Conservation (phyloP, 257 asterid species). For the Nicotiana tomentosiformis region DNA sequence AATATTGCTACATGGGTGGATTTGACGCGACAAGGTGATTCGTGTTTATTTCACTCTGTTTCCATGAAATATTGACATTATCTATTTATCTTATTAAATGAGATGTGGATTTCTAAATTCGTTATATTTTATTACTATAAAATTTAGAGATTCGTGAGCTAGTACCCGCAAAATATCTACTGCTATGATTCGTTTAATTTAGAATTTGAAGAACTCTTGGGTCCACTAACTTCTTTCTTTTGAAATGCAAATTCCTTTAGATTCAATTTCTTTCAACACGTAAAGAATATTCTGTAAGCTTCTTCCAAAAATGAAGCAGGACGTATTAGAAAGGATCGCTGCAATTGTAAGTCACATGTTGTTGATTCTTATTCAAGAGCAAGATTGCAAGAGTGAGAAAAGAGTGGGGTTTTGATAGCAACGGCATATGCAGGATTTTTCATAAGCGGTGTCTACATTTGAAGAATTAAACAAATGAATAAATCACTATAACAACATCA, state of each 20-base stretch:
- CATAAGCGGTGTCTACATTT: too few relatives aligned
- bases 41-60: background rate
- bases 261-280: background rate
- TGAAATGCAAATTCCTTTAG: background rate
- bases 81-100: background rate
- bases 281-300: background rate
- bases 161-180: background rate
- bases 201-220: background rate
- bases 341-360: background rate
- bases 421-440: too few relatives aligned
- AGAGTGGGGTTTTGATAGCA: background rate
- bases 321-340: background rate
- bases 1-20: slow-evolving; percentile 97
- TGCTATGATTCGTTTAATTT: background rate
- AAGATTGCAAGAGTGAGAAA: background rate
- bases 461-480: too few relatives aligned
- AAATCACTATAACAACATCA: too few relatives aligned
- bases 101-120: background rate
- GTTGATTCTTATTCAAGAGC: slow-evolving; percentile 1
- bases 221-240: background rate
- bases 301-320: background rate
- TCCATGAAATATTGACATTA: background rate
- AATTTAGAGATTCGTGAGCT: background rate
- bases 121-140: background rate
- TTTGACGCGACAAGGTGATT: slow-evolving; percentile 95